Base-by-base conservation (phyloP, 352 stramenopile genomes). In the Pythium coloratum region DNA sequence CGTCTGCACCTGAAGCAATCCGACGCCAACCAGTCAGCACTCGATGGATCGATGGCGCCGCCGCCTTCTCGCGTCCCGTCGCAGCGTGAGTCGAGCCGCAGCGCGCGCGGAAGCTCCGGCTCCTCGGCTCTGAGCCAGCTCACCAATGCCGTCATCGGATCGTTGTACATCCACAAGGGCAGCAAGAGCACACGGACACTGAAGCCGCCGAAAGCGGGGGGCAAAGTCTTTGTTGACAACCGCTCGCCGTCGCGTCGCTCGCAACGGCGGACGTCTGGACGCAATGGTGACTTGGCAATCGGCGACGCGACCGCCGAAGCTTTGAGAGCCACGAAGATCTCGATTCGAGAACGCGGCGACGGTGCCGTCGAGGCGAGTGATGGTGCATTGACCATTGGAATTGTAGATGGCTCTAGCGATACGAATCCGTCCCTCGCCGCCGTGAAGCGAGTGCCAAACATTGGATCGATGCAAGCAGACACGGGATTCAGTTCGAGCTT, bases 181-280 rank as follows among this genome's bases (percentile, higher is more conserved):
- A 59, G 58, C 26, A 54, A 56, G 26, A 66, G 59, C 53, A 20
- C 58, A 32, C 65, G 53, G 9, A 7, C 38, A 1, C 36, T 62
- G 32, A 62, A 60, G 32, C 10, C 12, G 0, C n/a, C 10, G 9
- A 70, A 67, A 26, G n/a, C 47, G 1, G 46, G 42, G 1, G 33
- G 33, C 13, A 72, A 72, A 53, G 60, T 72, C 3, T 55, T 61
- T n/a, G 59, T 38, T 5, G 66, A 72, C 46, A 72, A 58, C 33
- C 59, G 55, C 3, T 33, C 36, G 13, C 18, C 36, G 16, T 72
- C 66, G 9, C 53, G 55, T 10, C 66, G 66, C 14, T 72, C 66
- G 20, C 50, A 61, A 30, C 24, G 44, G 6, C 66, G 59, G 12
- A 68, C 66, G 3, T 59, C 67, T 4, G 66, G 59, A 26, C 59